Evolutionary conservation across 129 eudicot species (phyloP).

Genomic region (sunflower (Helianthus annuus)): DNA sequence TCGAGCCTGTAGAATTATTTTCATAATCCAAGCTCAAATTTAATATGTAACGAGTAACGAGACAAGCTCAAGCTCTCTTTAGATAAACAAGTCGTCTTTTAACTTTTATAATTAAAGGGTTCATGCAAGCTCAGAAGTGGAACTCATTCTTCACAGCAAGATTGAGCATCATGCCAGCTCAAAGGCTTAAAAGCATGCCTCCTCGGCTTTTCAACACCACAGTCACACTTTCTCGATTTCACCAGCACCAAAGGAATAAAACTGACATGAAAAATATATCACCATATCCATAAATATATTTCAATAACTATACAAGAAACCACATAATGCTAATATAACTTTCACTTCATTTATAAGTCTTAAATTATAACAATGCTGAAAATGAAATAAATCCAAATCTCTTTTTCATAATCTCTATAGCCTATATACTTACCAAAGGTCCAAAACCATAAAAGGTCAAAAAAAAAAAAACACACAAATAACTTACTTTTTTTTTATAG

Average conservation of each 20-base stretch:
- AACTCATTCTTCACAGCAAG: background rate
- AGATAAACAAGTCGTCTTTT: background rate
- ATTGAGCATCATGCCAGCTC: conserved; percentile 11
- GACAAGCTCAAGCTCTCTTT: too few species aligned
- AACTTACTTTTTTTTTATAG: background rate
- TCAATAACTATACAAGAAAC: conserved; percentile 6
- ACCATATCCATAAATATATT: background rate
- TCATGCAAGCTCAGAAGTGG: background rate
- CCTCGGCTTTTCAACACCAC: background rate
- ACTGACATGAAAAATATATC: background rate
- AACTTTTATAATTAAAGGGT: background rate
- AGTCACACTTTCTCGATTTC: background rate
- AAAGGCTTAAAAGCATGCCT: conserved; percentile 8
- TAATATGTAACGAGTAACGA: too few species aligned
- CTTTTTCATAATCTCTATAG: conserved; percentile 1
- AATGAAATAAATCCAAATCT: conserved; percentile 18
- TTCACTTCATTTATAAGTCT: conserved; percentile 12
- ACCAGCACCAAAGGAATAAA: background rate
- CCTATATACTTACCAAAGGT: conserved; percentile 10
- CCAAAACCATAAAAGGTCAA: background rate
- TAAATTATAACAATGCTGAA: conserved; percentile 4
- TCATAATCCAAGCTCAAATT: too few species aligned
- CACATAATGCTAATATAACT: conserved; percentile 3
- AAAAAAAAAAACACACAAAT: background rate
- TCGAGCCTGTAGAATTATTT: too few species aligned